Evolutionary conservation across 2,329 filamentous ascomycete genomes (phyloP), one percentile per base, ranked within the genome.

Genomic region (Penicillium palitans): DNA sequence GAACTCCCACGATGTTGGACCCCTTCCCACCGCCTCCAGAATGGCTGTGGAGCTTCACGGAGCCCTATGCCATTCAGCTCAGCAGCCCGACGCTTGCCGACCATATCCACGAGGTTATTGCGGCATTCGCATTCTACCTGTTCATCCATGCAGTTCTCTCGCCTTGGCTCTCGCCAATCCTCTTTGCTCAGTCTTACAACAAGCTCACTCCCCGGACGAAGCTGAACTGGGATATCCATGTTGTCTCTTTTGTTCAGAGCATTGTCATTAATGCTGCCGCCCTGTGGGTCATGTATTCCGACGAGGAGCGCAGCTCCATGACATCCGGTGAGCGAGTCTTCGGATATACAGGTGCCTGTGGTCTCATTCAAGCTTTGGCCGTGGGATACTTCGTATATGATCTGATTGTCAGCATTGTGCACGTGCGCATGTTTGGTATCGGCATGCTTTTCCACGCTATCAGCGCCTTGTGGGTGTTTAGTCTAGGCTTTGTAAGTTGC

Each of bases 351-450:
- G 85, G 85, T 15, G 78, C 79, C 2, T 79, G 76, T 39, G 85
- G 84, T 2, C 69, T 88, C 66, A 79, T 87, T 40, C 82, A 85
- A 70, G 84, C 80, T 5, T 79, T 87, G 62, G 86, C 84, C 0
- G 76, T 81, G 29, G 86, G 86, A 6, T 88, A 88, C 70, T 88
- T 88, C 64, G 64, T 88, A 42, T 88, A 86, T 79, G 86, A 88
- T 69, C 65, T 88, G 59, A 77, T 81, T 44, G 78, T 87, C 64
- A 87, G 84, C 63, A 70, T 79, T 24, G 69, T 78, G 61, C 77
- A 87, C 66, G 66, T 87, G 41, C 73, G 76, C 17, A 79, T 87
- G 55, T 88, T 88, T 67, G 86, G 86, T 2, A 69, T 80, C 46
- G 86, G 85, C 10, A 82, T 88, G 78, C 72, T 86, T 62, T 83